Evolutionary conservation across 371 early-diverging fungal species (phyloP), one percentile per base, ranked within the genome.

Genomic region (Lichtheimia ramosa): DNA sequence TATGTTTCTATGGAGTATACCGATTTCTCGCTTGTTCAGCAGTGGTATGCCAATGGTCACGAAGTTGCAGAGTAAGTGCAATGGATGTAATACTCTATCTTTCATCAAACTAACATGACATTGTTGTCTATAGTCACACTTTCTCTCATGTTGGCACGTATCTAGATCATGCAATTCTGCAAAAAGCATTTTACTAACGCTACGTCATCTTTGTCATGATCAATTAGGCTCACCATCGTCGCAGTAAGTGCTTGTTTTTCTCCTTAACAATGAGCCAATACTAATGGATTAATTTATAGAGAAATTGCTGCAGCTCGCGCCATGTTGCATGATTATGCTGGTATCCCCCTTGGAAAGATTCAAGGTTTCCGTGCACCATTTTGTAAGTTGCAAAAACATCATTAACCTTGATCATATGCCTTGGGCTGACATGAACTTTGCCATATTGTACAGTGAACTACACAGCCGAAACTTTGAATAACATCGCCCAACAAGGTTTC

Each of bases 321-420:
- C 60, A 81, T 85, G 55, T 68, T 87, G 51, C 82, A 81, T 39
- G 77, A 80, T 48, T 86, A 82, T 65, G 81, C 81, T 4, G 89
- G 91, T 62, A 69, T 88, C 43, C 89, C 89, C 24, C 70, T 72
- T 54, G 83, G 85, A 51, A 85, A 88, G 65, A 73, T 91, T 58
- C 75, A 65, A 51, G 91, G 91, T 43, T 84, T 89, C 75, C 83
- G 91, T 54, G 84, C 83, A 55, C 91, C 91, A 18, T 88, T 85
- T 79, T 74, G 77, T 77, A 77, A 63, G 74, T 62, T 24, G 12
- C 14, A 40, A 14, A 39, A 28, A 54, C 21, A 21, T 24, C 27
- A 15, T 28, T 34, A 6, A 23, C 15, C 16, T 16, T 21, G 10
- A 56, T 12, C 25, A 43, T 13, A 24, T 13, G 21, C 14, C 3